These are phyloP conservation scores for Hondaea fermentalgiana DNA, from an alignment of 108 stramenopile genomes.

Conservation along the genomic window DNA sequence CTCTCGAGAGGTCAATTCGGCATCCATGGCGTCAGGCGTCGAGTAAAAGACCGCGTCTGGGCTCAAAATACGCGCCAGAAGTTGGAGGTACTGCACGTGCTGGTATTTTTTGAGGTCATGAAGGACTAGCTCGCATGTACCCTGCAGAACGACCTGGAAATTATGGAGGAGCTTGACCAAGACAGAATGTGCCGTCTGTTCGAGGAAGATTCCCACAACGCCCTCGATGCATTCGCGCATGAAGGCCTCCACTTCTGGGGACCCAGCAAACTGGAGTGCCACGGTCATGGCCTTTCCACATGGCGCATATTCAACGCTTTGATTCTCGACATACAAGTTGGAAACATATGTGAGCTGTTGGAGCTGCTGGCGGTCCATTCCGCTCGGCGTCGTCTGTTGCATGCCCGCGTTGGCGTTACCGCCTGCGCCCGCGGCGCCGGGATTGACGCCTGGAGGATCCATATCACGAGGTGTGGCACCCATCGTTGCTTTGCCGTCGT, in stretches of 20 bases:
- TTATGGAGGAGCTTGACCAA: background rate
- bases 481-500: too few relatives aligned
- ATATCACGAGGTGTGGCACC: too few relatives aligned
- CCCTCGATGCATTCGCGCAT: background rate
- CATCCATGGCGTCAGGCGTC: background rate
- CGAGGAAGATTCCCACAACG: background rate
- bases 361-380: background rate
- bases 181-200: background rate
- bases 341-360: background rate
- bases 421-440: too few relatives aligned
- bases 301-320: background rate
- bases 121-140: background rate
- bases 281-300: background rate
- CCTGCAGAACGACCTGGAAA: background rate
- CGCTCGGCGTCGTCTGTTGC: background rate
- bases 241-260: background rate
- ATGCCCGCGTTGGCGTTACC: too few relatives aligned
- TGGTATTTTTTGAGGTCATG: background rate
- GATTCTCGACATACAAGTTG: background rate
- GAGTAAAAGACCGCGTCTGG: background rate
- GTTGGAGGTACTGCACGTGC: background rate
- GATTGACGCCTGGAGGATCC: too few relatives aligned
- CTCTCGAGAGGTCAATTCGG: background rate
- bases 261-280: background rate
- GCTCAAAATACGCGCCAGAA: background rate